These are phyloP conservation scores for Phytophthora nicotianae DNA, from an alignment of 352 stramenopile species.

Conservation along the genomic window DNA sequence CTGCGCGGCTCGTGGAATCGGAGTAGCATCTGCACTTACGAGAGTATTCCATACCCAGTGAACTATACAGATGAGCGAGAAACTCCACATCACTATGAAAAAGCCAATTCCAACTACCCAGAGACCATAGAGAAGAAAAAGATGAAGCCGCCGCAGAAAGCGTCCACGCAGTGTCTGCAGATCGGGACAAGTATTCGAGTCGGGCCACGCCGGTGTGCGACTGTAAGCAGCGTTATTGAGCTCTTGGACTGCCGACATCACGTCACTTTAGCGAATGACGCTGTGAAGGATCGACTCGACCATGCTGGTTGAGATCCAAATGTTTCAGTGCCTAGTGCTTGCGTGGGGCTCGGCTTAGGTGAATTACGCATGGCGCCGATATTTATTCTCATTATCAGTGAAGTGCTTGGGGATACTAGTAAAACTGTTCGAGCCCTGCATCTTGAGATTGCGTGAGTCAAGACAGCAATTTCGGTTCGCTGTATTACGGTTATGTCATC, in stretches of 20 bases:
- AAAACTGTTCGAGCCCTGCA: background rate
- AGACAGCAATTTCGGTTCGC: background rate
- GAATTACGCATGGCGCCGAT: background rate
- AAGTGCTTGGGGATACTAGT: background rate
- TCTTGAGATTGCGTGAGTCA: conserved; percentile 15
- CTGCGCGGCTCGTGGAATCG: conserved; percentile 11
- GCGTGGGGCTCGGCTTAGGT: conserved; percentile 2
- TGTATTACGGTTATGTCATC: background rate
- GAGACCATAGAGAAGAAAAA: conserved; percentile 36
- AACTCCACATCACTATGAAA: conserved; percentile 25
- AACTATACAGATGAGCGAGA: conserved; percentile 20
- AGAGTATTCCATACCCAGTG: conserved; percentile 11
- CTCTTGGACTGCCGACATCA: conserved; percentile 1
- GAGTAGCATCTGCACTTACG: background rate
- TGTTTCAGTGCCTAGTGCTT: conserved; percentile 1
- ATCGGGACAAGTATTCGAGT: conserved; percentile 30
- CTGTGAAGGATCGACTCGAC: background rate
- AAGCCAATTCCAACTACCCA: conserved; percentile 36
- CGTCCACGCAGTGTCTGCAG: conserved; percentile 32
- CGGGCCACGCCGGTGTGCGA: conserved; percentile 19
- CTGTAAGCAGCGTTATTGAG: conserved; percentile 26
- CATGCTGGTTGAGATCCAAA: conserved; percentile 1
- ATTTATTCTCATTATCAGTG: no score
- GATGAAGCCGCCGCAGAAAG: conserved; percentile 35
- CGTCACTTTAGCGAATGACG: conserved; percentile 10